These are phyloP conservation scores for Crassisporium funariophilum DNA, from an alignment of 768 basidiomycete species.

Conservation along the genomic window DNA sequence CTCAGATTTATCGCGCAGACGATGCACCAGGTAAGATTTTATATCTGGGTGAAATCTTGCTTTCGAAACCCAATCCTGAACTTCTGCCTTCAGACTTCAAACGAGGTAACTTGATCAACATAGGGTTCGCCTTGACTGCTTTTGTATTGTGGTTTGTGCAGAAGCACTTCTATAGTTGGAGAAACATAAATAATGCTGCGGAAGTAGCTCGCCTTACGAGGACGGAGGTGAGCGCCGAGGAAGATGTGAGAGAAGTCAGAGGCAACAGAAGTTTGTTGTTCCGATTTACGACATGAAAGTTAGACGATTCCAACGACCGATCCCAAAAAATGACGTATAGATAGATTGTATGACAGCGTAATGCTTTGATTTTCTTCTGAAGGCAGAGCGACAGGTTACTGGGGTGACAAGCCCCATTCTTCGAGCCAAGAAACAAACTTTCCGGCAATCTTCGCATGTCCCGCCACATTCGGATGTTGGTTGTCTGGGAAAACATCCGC, in stretches of 20 bases:
- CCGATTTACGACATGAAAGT: conserved; percentile 35
- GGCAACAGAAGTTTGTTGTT: conserved; percentile 38
- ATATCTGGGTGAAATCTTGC: no score
- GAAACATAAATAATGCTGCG: conserved; percentile 27
- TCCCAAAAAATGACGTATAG: no score
- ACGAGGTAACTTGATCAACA: conserved; percentile 38
- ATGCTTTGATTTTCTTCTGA: no score
- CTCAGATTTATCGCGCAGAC: conserved; percentile 37
- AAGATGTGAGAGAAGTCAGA: conserved; percentile 25
- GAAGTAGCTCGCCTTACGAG: conserved; percentile 22
- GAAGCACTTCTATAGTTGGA: conserved; percentile 30
- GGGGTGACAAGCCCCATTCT: conserved; percentile 43
- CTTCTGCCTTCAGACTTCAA: conserved; percentile 27
- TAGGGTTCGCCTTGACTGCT: conserved; percentile 33
- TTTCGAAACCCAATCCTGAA: not conserved
- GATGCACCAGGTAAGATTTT: conserved; percentile 34
- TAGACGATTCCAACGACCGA: no score
- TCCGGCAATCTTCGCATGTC: conserved; percentile 49
- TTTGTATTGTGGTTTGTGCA: conserved; percentile 36
- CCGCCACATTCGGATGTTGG: conserved; percentile 47
- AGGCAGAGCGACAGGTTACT: not conserved
- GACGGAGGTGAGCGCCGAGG: conserved; percentile 27
- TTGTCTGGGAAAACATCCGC: conserved; percentile 55
- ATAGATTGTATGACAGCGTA: no score
- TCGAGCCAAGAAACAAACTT: conserved; percentile 48